Conservation (phyloP, 441 rosid genomes). For the Sinapis alba region DNA sequence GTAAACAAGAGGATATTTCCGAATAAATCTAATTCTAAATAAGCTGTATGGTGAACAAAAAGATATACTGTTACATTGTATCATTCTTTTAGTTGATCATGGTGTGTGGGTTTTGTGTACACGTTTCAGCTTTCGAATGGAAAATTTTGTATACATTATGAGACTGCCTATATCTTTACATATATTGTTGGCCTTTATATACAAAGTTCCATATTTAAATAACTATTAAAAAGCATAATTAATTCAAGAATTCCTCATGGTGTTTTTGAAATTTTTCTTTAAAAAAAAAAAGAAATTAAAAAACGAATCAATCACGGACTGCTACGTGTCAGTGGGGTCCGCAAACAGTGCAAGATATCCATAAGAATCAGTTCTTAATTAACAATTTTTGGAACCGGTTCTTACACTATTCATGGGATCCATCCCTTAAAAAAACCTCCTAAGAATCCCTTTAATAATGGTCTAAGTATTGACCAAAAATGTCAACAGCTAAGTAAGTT, state of each 20-base stretch:
- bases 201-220: neutral
- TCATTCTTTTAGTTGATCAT: neutral
- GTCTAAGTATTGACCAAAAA: neutral
- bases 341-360: too few species aligned
- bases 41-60: neutral
- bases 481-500: slow-evolving; percentile 13
- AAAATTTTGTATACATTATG: neutral
- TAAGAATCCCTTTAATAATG: too few species aligned
- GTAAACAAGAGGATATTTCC: neutral
- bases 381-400: too few species aligned
- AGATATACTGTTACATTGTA: neutral
- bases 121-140: slow-evolving; percentile 23
- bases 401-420: too few species aligned
- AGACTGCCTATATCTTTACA: neutral
- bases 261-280: too few species aligned
- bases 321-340: too few species aligned
- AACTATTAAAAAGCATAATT: too few species aligned
- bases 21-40: neutral
- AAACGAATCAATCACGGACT: too few species aligned
- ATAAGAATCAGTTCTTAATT: too few species aligned
- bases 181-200: neutral
- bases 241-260: too few species aligned
- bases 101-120: slow-evolving; percentile 10
- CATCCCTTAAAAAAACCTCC: too few species aligned
- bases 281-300: too few species aligned